phyloP scores from a whole-genome alignment of 371 early-diverging fungal species.

The Choanephora cucurbitarum region DNA sequence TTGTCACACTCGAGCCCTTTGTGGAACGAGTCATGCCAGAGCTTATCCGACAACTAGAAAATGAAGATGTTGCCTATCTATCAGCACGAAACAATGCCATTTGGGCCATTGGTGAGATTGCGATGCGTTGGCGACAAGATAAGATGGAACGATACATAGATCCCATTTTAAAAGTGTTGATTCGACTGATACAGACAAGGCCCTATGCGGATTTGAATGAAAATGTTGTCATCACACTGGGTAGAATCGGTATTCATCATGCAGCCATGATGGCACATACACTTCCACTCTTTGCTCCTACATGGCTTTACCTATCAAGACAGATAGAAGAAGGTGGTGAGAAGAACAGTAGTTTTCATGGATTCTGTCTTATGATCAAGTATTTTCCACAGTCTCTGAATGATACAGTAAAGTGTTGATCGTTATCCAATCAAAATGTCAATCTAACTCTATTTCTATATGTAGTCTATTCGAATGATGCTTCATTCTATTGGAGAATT shows the following conservation, averaged over 20 bases:
- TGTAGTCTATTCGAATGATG: slow-evolving; percentile 64
- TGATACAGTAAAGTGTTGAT: slow-evolving; percentile 32
- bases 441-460: not conserved
- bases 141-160: slow-evolving; percentile 68
- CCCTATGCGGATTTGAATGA: slow-evolving; percentile 66
- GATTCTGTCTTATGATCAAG: slow-evolving; percentile 81
- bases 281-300: slow-evolving; percentile 65
- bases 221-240: slow-evolving; percentile 91
- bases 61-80: slow-evolving; percentile 53
- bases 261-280: slow-evolving; percentile 72
- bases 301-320: slow-evolving; percentile 70
- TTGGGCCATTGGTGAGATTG: slow-evolving; percentile 96
- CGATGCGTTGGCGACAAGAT: slow-evolving; percentile 65
- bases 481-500: slow-evolving; percentile 71
- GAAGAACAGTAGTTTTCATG: slow-evolving; percentile 90
- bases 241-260: slow-evolving; percentile 82
- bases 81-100: slow-evolving; percentile 90
- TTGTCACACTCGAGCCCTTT: slow-evolving; percentile 69
- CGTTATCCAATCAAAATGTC: not conserved
- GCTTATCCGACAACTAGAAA: slow-evolving; percentile 73
- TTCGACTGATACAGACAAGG: slow-evolving; percentile 62
- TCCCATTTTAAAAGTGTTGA: slow-evolving; percentile 70
- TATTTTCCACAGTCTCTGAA: slow-evolving; percentile 79
- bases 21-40: slow-evolving; percentile 75
- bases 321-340: slow-evolving; percentile 83